phyloP scores from a whole-genome alignment of 169 alveolate species.

The Blepharisma undulans region DNA sequence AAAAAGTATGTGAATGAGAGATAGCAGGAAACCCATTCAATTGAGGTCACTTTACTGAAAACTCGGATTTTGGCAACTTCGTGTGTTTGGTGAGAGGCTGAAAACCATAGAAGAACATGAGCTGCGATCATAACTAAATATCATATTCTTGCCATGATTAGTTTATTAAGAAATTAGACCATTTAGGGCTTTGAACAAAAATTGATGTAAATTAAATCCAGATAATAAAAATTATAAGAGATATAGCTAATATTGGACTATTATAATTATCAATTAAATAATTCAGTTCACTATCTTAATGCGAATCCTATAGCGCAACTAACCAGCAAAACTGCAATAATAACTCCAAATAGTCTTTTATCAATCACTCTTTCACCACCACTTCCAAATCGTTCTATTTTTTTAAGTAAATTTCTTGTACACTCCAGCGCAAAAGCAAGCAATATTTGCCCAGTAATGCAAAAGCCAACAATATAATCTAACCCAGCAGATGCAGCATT shows the following conservation, averaged over 20 bases:
- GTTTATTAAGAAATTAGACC: no score
- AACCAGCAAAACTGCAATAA: not conserved
- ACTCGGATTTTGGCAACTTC: not conserved
- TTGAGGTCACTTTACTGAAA: not conserved
- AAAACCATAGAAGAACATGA: not conserved
- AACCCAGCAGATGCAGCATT: not conserved
- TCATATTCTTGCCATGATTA: slow-evolving; percentile 1
- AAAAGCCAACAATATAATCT: not conserved
- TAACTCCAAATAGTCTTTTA: not conserved
- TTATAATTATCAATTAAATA: no score
- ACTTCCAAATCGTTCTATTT: not conserved
- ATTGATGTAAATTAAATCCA: no score
- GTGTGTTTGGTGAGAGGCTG: not conserved
- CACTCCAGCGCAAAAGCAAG: not conserved
- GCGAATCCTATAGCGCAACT: not conserved
- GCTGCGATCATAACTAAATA: not conserved
- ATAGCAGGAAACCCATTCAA: slow-evolving; percentile 25
- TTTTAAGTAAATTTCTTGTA: not conserved
- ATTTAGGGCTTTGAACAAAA: no score
- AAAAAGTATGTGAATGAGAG: slow-evolving; percentile 10
- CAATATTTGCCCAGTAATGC: not conserved
- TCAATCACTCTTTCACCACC: not conserved
- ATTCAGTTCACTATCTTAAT: not conserved
- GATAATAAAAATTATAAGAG: not conserved
- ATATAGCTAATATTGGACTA: not conserved